A percentile compares a stretch with the other conserved stretches of the same genome.
Conservation (phyloP, 1,284 basidiomycete genomes). For the Schizopora paradoxa region DNA sequence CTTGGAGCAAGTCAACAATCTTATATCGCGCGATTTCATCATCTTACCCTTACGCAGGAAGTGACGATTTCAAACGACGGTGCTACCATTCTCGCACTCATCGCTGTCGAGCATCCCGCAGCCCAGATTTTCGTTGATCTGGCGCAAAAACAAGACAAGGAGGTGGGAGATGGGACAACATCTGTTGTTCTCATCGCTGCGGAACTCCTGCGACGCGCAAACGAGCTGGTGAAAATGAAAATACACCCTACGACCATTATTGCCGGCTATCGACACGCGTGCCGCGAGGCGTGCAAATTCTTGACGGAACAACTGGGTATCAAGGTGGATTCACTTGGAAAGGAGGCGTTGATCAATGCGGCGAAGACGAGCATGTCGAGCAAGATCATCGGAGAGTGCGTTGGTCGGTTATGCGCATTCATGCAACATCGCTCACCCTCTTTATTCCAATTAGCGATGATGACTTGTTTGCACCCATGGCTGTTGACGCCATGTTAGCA, state of each 20-base stretch:
- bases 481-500: constrained; percentile 97
- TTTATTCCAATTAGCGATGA: constrained; percentile 81
- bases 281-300: constrained; percentile 96
- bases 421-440: constrained; percentile 3
- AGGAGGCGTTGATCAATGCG: constrained; percentile 91
- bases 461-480: constrained; percentile 97
- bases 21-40: constrained; percentile 5
- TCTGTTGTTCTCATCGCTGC: constrained; percentile 98
- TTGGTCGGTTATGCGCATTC: constrained; percentile 21
- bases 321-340: constrained; percentile 88
- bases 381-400: constrained; percentile 96
- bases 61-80: constrained; percentile 99
- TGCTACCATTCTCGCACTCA: constrained; percentile 91
- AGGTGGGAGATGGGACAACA: constrained; percentile 99
- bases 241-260: constrained; percentile 99
- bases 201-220: constrained; percentile 91
- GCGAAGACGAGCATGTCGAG: constrained; percentile 99
- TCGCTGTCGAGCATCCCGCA: constrained; percentile 92
- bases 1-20: constrained; percentile 75
- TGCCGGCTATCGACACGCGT: constrained; percentile 95
- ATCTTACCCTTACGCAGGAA: constrained; percentile 53
- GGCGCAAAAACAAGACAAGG: constrained; percentile 98
- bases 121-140: constrained; percentile 97
- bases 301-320: constrained; percentile 97
- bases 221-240: constrained; percentile 97